A percentile compares a stretch with the other conserved stretches of the same genome.
These are phyloP conservation scores for Fusarium sublunatum DNA, from an alignment of 2,329 filamentous ascomycete genomes.

Conservation along the genomic window DNA sequence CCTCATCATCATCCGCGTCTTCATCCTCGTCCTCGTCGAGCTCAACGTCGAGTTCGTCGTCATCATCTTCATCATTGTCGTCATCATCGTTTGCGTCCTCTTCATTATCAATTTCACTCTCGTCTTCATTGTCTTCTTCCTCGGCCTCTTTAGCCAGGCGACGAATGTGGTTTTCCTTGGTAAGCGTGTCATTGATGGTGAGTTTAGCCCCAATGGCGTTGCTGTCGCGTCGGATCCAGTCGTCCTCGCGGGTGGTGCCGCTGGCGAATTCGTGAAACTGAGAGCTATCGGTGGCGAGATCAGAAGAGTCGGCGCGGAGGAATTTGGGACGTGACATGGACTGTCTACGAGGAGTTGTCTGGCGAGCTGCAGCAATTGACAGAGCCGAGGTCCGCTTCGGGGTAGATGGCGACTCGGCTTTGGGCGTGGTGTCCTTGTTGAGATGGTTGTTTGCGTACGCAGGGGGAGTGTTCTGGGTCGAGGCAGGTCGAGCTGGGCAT, in stretches of 20 bases:
- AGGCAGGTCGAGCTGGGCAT: slow-evolving; percentile 67
- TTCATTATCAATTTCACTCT: slow-evolving; percentile 75
- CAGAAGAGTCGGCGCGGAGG: slow-evolving; percentile 61
- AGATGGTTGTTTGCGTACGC: slow-evolving; percentile 31
- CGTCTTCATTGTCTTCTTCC: slow-evolving; percentile 82
- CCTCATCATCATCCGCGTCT: slow-evolving; percentile 55
- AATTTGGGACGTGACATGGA: slow-evolving; percentile 56
- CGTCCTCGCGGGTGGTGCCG: slow-evolving; percentile 82
- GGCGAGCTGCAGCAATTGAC: slow-evolving; percentile 43
- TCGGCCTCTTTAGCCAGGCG: slow-evolving; percentile 89
- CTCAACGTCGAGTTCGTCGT: slow-evolving; percentile 63
- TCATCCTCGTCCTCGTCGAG: slow-evolving; percentile 62
- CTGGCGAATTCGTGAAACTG: slow-evolving; percentile 93
- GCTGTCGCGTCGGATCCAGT: slow-evolving; percentile 83
- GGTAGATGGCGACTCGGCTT: slow-evolving; percentile 48
- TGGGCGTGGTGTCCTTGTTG: slow-evolving; percentile 24
- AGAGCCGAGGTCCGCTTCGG: slow-evolving; percentile 47
- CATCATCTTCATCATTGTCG: slow-evolving; percentile 70
- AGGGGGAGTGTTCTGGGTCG: slow-evolving; percentile 55
- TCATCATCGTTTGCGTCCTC: slow-evolving; percentile 87
- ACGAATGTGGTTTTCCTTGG: slow-evolving; percentile 89
- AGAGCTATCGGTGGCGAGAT: slow-evolving; percentile 66
- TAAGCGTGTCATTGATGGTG: slow-evolving; percentile 88
- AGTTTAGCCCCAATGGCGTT: slow-evolving; percentile 74
- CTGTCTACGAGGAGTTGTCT: slow-evolving; percentile 40